phyloP scores from a whole-genome alignment of 257 asterid genomes.

The Thymus quinquecostatus region DNA sequence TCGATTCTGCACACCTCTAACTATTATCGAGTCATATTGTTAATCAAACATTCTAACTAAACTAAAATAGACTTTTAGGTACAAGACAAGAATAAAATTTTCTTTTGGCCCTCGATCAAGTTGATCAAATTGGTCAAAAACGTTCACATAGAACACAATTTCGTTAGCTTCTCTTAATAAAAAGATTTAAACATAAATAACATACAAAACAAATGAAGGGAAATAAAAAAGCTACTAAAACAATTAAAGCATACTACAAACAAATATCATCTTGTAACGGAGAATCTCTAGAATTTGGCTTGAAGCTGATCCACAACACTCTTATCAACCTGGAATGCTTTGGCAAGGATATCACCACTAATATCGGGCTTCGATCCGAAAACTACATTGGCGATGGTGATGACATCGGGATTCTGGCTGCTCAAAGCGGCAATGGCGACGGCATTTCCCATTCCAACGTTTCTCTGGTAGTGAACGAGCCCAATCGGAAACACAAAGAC shows the following conservation, averaged over 20 bases:
- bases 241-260: neutral
- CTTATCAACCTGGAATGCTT: conserved; percentile 41
- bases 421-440: conserved; percentile 31
- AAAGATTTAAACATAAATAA: too few relatives aligned
- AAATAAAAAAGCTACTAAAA: neutral
- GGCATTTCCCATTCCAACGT: conserved; percentile 8
- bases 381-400: conserved; percentile 34
- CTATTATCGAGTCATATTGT: too few relatives aligned
- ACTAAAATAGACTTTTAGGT: too few relatives aligned
- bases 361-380: conserved; percentile 40
- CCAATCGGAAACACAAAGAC: conserved; percentile 35
- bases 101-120: too few relatives aligned
- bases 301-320: conserved; percentile 33
- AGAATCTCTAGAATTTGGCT: conserved; percentile 24
- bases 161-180: too few relatives aligned
- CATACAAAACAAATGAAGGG: too few relatives aligned
- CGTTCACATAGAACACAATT: too few relatives aligned
- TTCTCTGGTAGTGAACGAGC: conserved; percentile 29
- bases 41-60: too few relatives aligned
- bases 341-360: conserved; percentile 35
- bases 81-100: too few relatives aligned
- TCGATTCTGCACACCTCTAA: too few relatives aligned
- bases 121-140: too few relatives aligned
- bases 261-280: neutral
- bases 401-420: conserved; percentile 40